Evolutionary conservation across 2,329 filamentous ascomycete species (phyloP).

Genomic region (Coniochaeta pulveracea): DNA sequence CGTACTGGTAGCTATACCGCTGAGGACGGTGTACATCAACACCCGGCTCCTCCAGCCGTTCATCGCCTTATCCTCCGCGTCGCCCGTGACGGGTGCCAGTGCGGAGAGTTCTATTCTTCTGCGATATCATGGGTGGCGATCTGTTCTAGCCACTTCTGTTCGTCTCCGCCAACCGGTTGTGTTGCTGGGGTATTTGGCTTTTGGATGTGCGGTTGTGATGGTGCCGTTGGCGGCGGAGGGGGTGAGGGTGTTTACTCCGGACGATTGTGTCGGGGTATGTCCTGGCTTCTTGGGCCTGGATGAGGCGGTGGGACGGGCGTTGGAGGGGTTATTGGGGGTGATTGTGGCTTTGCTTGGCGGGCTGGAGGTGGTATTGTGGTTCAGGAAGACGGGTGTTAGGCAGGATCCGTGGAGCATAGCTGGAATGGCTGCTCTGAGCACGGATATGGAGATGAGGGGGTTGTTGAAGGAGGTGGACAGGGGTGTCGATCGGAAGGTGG

Average conservation of each 20-base stretch:
- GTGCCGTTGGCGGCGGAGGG: background rate
- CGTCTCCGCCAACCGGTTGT: background rate
- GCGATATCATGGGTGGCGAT: conserved; percentile 2
- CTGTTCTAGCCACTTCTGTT: background rate
- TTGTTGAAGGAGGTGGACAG: background rate
- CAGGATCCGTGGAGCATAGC: conserved; percentile 6
- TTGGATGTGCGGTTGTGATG: background rate
- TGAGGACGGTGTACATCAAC: conserved; percentile 4
- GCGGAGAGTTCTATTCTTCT: conserved; percentile 3
- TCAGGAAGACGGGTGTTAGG: conserved; percentile 4
- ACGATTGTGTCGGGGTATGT: background rate
- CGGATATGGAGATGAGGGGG: conserved; percentile 1
- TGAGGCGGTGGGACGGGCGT: background rate
- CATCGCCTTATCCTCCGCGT: conserved; percentile 1
- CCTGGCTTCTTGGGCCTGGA: background rate
- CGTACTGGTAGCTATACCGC: conserved; percentile 3
- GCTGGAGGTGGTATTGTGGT: background rate
- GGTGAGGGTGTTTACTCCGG: background rate
- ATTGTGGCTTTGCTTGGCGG: conserved; percentile 1
- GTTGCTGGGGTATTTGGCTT: background rate
- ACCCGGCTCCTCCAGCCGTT: conserved; percentile 6
- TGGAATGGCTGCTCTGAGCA: conserved; percentile 4
- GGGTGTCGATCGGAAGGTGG: background rate
- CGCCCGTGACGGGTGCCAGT: background rate
- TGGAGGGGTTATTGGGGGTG: conserved; percentile 2